Base-by-base conservation (phyloP, 1,284 basidiomycete species). In the Cystobasidium sp. region DNA sequence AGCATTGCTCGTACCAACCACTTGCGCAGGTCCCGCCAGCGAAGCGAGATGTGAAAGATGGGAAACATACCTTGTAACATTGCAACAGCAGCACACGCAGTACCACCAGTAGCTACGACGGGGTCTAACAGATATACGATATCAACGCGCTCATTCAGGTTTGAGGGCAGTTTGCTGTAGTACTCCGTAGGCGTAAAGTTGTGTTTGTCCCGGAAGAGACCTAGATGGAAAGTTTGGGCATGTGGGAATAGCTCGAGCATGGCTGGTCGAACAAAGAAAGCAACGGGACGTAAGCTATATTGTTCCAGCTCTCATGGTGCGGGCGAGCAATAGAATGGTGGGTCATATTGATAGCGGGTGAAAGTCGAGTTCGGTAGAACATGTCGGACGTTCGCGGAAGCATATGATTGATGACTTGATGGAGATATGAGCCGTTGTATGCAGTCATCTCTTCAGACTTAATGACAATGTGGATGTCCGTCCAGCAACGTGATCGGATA, bases 51-150 rank as follows among this genome's bases (percentile, higher is more conserved):
- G 12, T 8, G 22, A 37, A 56, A 20, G 16, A 14, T 56, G 7
- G 55, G 41, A 31, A 9, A 47, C 43, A 6, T 14, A 77, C 75
- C 43, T 16, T 76, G 79, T 59, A 95, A 85, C 92, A 94, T 95
- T 66, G 86, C 81, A 72, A 96, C 81, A 1, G 94, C 94, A 16
- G 94, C 93, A 75, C 88, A 87, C 6, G 91, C 93, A 3, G 95
- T 97, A n/a, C 92, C 92, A 75, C 94, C 95, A 0, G 95, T 97
- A 0, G 95, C 95, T 79, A 97, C 90, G 53, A 97, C 84, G 3
- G 95, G 82, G 79, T 98, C 95, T 52, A 97, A 86, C 49, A 98
- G 84, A 83, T 89, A 92, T 39, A 94, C 90, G 59, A 88, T 84
- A 80, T 97, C 94, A 6, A 94, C 51, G 18, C 46, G 39, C 43